Evolutionary conservation across 495 filamentous ascomycete genomes (phyloP).

Genomic region (Hypoxylon perforatum): DNA sequence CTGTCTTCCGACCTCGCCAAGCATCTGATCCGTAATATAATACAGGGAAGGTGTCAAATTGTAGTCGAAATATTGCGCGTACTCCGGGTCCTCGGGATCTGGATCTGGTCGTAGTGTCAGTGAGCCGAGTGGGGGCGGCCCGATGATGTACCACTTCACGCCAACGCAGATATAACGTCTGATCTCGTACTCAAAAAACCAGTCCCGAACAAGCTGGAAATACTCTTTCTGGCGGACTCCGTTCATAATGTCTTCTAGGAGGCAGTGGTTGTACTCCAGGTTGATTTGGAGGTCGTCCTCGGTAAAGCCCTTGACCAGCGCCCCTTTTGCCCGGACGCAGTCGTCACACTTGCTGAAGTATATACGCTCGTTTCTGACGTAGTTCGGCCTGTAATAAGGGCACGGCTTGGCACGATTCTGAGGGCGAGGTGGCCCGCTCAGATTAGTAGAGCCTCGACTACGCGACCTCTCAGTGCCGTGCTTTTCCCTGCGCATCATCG

Average conservation of each 20-base stretch:
- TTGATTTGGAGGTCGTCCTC: not conserved
- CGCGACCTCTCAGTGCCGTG: no score
- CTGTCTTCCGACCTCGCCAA: no score
- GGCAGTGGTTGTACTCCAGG: conserved; percentile 8
- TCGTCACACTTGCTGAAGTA: conserved; percentile 15
- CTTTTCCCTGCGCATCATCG: no score
- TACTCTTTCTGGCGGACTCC: conserved; percentile 4
- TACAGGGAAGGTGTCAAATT: no score
- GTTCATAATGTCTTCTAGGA: not conserved
- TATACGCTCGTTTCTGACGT: conserved; percentile 18
- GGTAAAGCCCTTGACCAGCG: not conserved
- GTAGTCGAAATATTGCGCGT: no score
- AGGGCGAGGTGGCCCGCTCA: not conserved
- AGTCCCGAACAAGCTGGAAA: not conserved
- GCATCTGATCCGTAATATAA: no score
- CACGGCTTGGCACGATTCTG: not conserved
- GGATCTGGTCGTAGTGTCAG: conserved; percentile 13
- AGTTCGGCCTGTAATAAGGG: not conserved
- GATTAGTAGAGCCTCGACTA: no score
- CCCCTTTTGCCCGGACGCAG: not conserved
- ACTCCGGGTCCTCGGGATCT: no score
- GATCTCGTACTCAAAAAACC: conserved; percentile 21
- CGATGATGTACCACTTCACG: not conserved
- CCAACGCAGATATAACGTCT: conserved; percentile 21
- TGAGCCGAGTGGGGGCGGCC: not conserved